phyloP scores from a whole-genome alignment of 495 filamentous ascomycete species.

The Aspergillus affinis region DNA sequence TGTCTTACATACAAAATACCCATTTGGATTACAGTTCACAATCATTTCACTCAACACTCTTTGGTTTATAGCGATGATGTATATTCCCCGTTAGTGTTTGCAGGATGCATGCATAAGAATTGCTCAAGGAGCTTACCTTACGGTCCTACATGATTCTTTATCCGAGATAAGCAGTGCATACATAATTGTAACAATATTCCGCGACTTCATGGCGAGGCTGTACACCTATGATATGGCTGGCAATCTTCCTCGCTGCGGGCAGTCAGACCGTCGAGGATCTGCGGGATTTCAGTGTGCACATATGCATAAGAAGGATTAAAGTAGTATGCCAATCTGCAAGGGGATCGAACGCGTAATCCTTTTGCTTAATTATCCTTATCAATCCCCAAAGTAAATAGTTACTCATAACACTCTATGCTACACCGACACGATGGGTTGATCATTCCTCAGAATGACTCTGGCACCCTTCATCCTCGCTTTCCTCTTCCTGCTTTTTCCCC shows the following conservation, averaged over 20 bases:
- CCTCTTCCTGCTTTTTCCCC: conserved; percentile 9
- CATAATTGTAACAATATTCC: neutral
- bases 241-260: too few species aligned
- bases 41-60: neutral
- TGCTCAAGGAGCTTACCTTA: neutral
- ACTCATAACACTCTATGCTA: neutral
- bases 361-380: neutral
- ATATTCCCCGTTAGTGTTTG: neutral
- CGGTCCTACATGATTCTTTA: neutral
- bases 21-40: conserved; percentile 8
- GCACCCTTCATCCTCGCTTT: conserved; percentile 24
- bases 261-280: too few species aligned
- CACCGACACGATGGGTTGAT: neutral
- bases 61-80: neutral
- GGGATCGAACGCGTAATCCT: neutral
- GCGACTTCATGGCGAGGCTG: too few species aligned
- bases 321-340: too few species aligned
- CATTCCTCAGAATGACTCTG: conserved; percentile 16
- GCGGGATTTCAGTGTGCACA: too few species aligned
- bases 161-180: neutral
- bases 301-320: too few species aligned
- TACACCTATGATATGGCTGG: too few species aligned
- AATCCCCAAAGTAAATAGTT: neutral
- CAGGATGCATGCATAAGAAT: neutral
- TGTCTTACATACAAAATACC: conserved; percentile 15